Evolutionary conservation across 345 rosid genomes (phyloP).

Genomic region (Mangifera indica): DNA sequence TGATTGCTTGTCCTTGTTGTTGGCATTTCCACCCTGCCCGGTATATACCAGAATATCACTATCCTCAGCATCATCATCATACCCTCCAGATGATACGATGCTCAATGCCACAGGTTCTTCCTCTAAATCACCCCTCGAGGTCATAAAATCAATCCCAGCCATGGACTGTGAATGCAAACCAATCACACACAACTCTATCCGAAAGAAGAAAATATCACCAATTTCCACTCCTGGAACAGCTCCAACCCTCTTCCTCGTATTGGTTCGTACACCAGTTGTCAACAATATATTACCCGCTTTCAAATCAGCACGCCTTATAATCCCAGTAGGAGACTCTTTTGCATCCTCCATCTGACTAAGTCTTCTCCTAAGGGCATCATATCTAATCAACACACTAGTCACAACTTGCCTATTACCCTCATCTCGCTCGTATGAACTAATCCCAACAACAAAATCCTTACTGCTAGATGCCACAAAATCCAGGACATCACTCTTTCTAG

Average conservation of each 20-base stretch:
- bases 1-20: constrained; percentile 50
- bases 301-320: constrained; percentile 44
- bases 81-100: constrained; percentile 81
- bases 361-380: constrained; percentile 50
- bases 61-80: constrained; percentile 75
- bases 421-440: constrained; percentile 35
- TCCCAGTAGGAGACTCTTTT: constrained; percentile 30
- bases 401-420: constrained; percentile 44
- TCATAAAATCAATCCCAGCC: constrained; percentile 93
- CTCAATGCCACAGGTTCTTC: constrained; percentile 80
- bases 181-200: constrained; percentile 82
- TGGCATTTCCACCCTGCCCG: constrained; percentile 78
- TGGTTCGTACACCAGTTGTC: constrained; percentile 63
- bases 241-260: constrained; percentile 63
- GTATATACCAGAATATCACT: constrained; percentile 66
- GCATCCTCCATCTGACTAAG: constrained; percentile 50
- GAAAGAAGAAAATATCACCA: constrained; percentile 78
- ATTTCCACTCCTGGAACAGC: constrained; percentile 77
- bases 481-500: constrained; percentile 9
- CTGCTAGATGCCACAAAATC: neutral
- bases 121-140: constrained; percentile 45
- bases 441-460: constrained; percentile 27
- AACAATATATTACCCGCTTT: constrained; percentile 47
- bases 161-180: constrained; percentile 81
- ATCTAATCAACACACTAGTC: constrained; percentile 37